phyloP scores from a whole-genome alignment of 192 early-diverging fungal species.

The Coemansia sp. region DNA sequence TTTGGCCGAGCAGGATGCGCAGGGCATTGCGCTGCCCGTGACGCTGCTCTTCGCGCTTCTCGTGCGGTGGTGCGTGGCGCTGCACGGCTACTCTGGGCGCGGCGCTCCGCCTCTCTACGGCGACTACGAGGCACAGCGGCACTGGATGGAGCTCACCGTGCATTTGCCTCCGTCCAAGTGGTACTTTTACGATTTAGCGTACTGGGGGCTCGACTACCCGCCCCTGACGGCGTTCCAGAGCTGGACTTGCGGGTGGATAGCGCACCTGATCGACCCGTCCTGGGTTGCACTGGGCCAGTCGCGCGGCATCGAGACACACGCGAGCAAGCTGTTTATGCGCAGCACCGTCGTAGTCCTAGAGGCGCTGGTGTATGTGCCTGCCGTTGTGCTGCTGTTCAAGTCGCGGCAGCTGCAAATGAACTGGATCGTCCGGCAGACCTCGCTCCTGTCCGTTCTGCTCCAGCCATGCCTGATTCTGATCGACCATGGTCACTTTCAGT shows the following conservation, averaged over 20 bases:
- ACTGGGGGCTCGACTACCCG: constrained; percentile 99
- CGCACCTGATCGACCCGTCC: constrained; percentile 70
- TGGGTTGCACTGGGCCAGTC: constrained; percentile 90
- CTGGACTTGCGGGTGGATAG: constrained; percentile 82
- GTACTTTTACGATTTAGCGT: constrained; percentile 87
- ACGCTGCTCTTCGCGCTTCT: constrained; percentile 59
- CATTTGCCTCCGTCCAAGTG: constrained; percentile 77
- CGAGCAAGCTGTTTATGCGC: constrained; percentile 92
- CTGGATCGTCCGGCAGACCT: constrained; percentile 39
- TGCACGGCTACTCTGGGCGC: constrained; percentile 76
- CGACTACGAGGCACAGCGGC: constrained; percentile 98
- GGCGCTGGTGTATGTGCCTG: constrained; percentile 74
- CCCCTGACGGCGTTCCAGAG: constrained; percentile 94
- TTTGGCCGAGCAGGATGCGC: constrained; percentile 26
- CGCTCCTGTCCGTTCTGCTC: constrained; percentile 68
- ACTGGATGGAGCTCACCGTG: constrained; percentile 97
- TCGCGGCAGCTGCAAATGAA: constrained; percentile 11
- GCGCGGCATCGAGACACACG: constrained; percentile 75
- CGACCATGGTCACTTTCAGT: constrained; percentile 98
- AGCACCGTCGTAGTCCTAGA: constrained; percentile 77
- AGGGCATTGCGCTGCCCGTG: constrained; percentile 34
- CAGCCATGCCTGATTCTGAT: constrained; percentile 91
- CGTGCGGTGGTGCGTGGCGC: constrained; percentile 67
- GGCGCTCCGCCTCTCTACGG: constrained; percentile 82
- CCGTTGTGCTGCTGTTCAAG: constrained; percentile 68